These are phyloP conservation scores for Oxyria digyna DNA, from an alignment of 148 eudicot species.

Conservation along the genomic window DNA sequence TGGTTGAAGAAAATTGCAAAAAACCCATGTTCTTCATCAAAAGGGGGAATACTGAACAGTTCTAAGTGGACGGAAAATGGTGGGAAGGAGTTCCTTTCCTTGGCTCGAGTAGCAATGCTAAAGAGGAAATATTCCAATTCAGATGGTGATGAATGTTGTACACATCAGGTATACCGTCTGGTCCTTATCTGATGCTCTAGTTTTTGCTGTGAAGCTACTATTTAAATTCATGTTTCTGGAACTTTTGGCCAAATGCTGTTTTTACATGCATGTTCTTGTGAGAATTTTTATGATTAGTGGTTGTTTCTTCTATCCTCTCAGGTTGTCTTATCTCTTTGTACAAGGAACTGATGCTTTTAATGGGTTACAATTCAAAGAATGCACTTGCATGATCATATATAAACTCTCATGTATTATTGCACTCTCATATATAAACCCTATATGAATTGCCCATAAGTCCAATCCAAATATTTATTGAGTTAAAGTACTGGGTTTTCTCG, in stretches of 20 bases:
- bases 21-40: slow-evolving; percentile 31
- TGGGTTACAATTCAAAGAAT: neutral
- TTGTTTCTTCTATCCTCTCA: neutral
- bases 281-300: neutral
- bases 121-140: slow-evolving; percentile 19
- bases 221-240: neutral
- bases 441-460: neutral
- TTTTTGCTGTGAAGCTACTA: neutral
- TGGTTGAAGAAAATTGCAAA: slow-evolving; percentile 57
- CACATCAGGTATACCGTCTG: slow-evolving; percentile 37
- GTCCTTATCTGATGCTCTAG: slow-evolving; percentile 4
- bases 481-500: too few species aligned
- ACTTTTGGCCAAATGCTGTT: slow-evolving; percentile 2
- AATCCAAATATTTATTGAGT: neutral
- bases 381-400: neutral
- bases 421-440: too few species aligned
- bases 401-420: neutral
- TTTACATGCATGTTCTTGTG: neutral
- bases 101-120: slow-evolving; percentile 45
- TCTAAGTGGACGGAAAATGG: slow-evolving; percentile 28
- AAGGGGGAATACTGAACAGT: slow-evolving; percentile 22
- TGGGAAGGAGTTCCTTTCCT: slow-evolving; percentile 23
- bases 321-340: neutral
- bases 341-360: neutral
- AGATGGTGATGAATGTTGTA: slow-evolving; percentile 14